phyloP scores from a whole-genome alignment of 2,329 filamentous ascomycete species.

The Colletotrichum cereale region DNA sequence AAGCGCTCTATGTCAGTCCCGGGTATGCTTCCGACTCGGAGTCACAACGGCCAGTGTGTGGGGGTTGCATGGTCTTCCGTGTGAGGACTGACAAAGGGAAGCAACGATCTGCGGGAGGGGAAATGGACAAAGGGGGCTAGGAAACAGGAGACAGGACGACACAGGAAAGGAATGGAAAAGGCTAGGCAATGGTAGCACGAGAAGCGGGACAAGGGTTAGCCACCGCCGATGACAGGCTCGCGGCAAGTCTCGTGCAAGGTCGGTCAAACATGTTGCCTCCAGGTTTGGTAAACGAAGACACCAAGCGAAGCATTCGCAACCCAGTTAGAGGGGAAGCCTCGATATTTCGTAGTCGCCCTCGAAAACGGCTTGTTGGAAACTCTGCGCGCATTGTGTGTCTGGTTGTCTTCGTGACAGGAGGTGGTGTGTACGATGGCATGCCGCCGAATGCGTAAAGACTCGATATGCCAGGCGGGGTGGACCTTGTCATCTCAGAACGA shows the following conservation, averaged over 20 bases:
- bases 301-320: neutral
- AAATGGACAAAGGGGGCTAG: conserved; percentile 13
- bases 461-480: neutral
- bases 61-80: conserved; percentile 42
- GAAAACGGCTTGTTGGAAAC: neutral
- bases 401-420: neutral
- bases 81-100: conserved; percentile 32
- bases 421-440: conserved; percentile 4
- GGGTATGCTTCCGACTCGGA: conserved; percentile 33
- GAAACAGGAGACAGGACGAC: neutral
- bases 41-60: conserved; percentile 40
- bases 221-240: conserved; percentile 9
- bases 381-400: neutral
- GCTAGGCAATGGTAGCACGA: conserved; percentile 12
- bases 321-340: neutral
- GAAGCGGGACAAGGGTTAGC: conserved; percentile 11
- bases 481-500: conserved; percentile 4
- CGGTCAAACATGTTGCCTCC: neutral
- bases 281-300: neutral
- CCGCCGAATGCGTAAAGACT: conserved; percentile 4
- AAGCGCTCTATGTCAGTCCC: conserved; percentile 39
- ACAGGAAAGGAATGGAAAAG: conserved; percentile 11
- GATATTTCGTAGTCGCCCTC: neutral
- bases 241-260: neutral
- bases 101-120: conserved; percentile 35